Percentiles rank a stretch among this genome's conserved stretches.
These are phyloP conservation scores for Marasmius oreades DNA, from an alignment of 1,284 basidiomycete genomes.

Conservation along the genomic window DNA sequence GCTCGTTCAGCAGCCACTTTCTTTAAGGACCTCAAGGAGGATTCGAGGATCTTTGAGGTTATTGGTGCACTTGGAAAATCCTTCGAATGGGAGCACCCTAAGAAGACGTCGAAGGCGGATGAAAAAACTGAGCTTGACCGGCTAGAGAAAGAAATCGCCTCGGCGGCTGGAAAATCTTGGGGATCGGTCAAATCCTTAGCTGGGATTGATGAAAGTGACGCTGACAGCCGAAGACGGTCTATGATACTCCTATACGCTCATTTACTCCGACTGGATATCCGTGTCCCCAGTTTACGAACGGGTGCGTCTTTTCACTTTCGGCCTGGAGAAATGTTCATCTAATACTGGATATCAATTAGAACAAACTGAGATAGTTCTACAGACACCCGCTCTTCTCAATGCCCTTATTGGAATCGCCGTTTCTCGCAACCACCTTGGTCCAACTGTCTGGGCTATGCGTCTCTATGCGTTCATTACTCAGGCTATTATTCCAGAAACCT, in stretches of 20 bases:
- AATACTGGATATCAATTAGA: too few relatives aligned
- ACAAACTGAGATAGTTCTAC: constrained; percentile 66
- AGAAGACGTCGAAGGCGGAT: constrained; percentile 22
- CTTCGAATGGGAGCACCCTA: constrained; percentile 59
- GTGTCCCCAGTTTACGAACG: constrained; percentile 52
- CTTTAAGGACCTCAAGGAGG: constrained; percentile 86
- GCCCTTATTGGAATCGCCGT: constrained; percentile 83
- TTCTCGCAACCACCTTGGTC: constrained; percentile 89
- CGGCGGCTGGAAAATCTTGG: constrained; percentile 52
- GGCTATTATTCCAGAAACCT: constrained; percentile 61
- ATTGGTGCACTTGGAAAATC: constrained; percentile 74
- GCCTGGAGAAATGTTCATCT: too few relatives aligned
- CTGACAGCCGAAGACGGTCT: constrained; percentile 40
- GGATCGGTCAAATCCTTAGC: constrained; percentile 33
- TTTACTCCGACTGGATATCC: constrained; percentile 71
- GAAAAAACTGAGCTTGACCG: constrained; percentile 46
- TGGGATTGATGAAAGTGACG: constrained; percentile 33
- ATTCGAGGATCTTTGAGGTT: constrained; percentile 73
- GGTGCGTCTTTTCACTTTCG: constrained; percentile 40
- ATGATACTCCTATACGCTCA: constrained; percentile 85
- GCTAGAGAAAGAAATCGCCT: constrained; percentile 56
- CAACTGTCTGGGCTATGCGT: constrained; percentile 77
- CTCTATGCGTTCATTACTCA: constrained; percentile 86
- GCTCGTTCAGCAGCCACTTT: constrained; percentile 83
- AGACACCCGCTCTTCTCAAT: constrained; percentile 72